A percentile compares a stretch with the other conserved stretches of the same genome.
Conservation (phyloP, 2,329 filamentous ascomycete species). For the Cladosporium sp. region DNA sequence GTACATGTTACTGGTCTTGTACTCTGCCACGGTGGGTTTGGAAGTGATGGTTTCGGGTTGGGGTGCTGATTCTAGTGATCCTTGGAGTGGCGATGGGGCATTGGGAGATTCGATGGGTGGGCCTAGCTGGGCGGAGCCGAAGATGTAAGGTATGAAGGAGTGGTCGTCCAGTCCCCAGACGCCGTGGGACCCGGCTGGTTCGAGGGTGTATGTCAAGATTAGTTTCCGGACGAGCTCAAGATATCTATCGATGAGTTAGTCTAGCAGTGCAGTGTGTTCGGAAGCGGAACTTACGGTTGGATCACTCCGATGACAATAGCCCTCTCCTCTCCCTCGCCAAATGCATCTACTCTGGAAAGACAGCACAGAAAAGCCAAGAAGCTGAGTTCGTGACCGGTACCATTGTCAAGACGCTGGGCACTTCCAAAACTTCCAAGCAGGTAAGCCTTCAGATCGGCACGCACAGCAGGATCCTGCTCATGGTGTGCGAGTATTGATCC, state of each 20-base stretch:
- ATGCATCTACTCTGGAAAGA: conserved; percentile 85
- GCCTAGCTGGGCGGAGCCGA: conserved; percentile 85
- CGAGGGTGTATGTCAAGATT: conserved; percentile 85
- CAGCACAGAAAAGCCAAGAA: conserved; percentile 87
- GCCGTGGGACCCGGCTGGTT: conserved; percentile 92
- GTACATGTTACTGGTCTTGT: conserved; percentile 60
- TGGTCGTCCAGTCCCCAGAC: conserved; percentile 99
- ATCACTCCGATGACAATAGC: conserved; percentile 76
- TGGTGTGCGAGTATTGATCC: conserved; percentile 31
- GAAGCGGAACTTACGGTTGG: conserved; percentile 61
- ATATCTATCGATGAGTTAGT: conserved; percentile 52
- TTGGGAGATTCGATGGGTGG: conserved; percentile 64
- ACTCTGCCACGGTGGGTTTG: conserved; percentile 35
- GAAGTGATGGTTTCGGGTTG: conserved; percentile 62
- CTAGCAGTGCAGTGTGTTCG: no score
- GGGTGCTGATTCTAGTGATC: conserved; percentile 64
- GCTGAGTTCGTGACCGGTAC: conserved; percentile 91
- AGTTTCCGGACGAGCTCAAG: conserved; percentile 73
- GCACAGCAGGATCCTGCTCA: conserved; percentile 3
- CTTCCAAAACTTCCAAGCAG: conserved; percentile 84
- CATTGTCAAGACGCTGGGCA: conserved; percentile 84
- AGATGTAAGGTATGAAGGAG: conserved; percentile 88
- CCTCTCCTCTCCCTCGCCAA: conserved; percentile 66
- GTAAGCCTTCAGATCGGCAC: conserved; percentile 68
- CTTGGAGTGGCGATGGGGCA: conserved; percentile 64